A percentile compares a stretch with the other conserved stretches of the same genome.
These are phyloP conservation scores for Fusarium haematococcum DNA, from an alignment of 2,329 filamentous ascomycete genomes.

Conservation along the genomic window DNA sequence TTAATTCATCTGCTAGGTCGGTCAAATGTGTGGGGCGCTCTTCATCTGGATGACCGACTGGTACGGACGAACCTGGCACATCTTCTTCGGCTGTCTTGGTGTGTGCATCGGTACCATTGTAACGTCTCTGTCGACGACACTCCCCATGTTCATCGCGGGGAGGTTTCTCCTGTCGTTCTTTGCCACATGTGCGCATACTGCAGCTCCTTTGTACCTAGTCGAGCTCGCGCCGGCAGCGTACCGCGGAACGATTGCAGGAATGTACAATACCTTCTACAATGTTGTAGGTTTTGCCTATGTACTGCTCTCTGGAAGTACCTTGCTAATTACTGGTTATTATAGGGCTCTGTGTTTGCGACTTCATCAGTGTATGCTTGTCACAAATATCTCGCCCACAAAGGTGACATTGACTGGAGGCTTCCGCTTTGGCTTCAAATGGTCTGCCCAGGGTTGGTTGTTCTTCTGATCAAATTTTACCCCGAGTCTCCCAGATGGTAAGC, in stretches of 20 bases:
- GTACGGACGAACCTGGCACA: slow-evolving; percentile 56
- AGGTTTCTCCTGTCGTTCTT: slow-evolving; percentile 65
- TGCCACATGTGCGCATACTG: slow-evolving; percentile 66
- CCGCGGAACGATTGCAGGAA: slow-evolving; percentile 67
- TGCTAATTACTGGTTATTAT: not conserved
- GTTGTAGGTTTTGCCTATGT: slow-evolving; percentile 27
- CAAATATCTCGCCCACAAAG: slow-evolving; percentile 13
- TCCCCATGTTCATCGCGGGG: slow-evolving; percentile 62
- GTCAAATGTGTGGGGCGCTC: slow-evolving; percentile 56
- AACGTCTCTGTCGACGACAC: slow-evolving; percentile 58
- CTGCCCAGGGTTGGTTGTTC: slow-evolving; percentile 26
- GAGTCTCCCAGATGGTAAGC: slow-evolving; percentile 69
- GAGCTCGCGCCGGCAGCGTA: slow-evolving; percentile 71
- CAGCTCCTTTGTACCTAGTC: slow-evolving; percentile 69
- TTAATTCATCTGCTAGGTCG: slow-evolving; percentile 43
- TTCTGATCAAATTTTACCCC: slow-evolving; percentile 61
- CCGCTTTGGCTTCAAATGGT: slow-evolving; percentile 33
- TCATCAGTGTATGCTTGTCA: slow-evolving; percentile 28
- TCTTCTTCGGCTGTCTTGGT: slow-evolving; percentile 60
- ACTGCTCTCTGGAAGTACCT: not conserved
- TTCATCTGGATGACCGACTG: slow-evolving; percentile 59
- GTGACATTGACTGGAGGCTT: slow-evolving; percentile 30
- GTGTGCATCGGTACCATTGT: slow-evolving; percentile 64
- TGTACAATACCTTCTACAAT: slow-evolving; percentile 59
- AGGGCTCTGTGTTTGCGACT: slow-evolving; percentile 42